Evolutionary conservation across 371 early-diverging fungal genomes (phyloP), one percentile per base, ranked within the genome.

Genomic region (Mortierella sp.): DNA sequence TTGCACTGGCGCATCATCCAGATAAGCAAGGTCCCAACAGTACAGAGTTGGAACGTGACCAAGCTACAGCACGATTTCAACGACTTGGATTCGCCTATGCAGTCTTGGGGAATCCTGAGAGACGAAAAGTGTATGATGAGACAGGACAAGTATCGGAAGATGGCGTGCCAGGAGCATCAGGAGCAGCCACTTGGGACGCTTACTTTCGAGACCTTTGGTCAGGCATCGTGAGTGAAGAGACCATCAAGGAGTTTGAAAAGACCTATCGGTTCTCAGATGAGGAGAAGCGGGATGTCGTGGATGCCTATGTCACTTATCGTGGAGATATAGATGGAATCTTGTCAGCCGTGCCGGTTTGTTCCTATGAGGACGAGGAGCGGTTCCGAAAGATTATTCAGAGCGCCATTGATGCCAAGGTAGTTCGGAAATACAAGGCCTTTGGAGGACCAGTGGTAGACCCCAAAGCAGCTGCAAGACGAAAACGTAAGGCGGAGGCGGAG

Each of bases 141-240:
- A 89, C 92, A 0, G 92, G 94, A 24, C 63, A 73, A 27, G 65
- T 74, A 13, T 79, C 72, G 7, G 85, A 81, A 29, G 69, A 69
- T 19, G 71, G 74, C 55, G 54, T 49, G 68, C 53, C 67, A 34
- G 68, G 67, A 24, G 86, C 88, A 37, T 84, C 81, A 8, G 86
- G 90, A 51, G 34, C 34, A 34, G 34, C 34, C 7, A 34, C 34
- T 34, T 94, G 93, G 95, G 88, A 85, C 57, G 92, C 87, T 14
- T 96, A 90, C 66, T 97, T 95, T 76, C 82, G 88, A 45, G 91
- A 92, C 39, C 83, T 95, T 34, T 97, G 92, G 91, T 71, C 83
- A 0, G 93, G 93, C 17, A 78, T 89, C 5, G 94, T 96, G 19
- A 91, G 81, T 53, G 85, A 87, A n/a, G 83, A 88, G 41, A 86